Base-by-base conservation (phyloP, 495 filamentous ascomycete genomes). In the Annulohypoxylon bovei region DNA sequence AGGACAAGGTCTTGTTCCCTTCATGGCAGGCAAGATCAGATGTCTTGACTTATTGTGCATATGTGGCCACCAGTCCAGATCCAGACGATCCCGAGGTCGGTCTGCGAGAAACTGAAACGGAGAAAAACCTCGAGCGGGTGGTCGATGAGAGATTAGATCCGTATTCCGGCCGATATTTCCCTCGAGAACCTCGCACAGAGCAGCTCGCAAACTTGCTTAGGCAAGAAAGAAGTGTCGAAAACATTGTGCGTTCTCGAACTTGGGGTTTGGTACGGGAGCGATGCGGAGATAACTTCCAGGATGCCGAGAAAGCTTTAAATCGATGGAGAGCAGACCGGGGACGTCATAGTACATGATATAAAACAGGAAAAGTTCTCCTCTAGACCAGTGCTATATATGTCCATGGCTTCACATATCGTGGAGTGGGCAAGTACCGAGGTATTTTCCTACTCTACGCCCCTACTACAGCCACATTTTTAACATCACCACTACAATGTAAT, bases 91-190 rank as follows among this genome's bases (percentile, higher is more conserved):
- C 94, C 12, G 94, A 95, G 71, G 80, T 87, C 5, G 82, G 91
- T 1, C 70, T 92, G 27, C 84, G 92, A 62, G 81, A 93, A 69
- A 85, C 88, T 0, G 93, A 97, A 77, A 87, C 87, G 27, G 88
- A 88, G 37, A 86, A 81, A 66, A 88, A 91, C 62, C 84, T 89
- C 56, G 93, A 97, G 74, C 84, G 89, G 56, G 84, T 94, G 4
- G 90, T 98, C 14, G 85, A 99, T 80, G 95, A 98, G 78, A 83
- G 95, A 63, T 79, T 98, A 60, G 95, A 99, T 80, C 95, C 95
- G 16, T 99, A 99, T 73, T 93, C 91, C 18, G 93, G 83, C 22
- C 84, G 95, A 27, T 97, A 90, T 74, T 95, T 93, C 66, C 93
- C 94, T 0, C 83, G 86, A 46, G 94, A 98, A 79, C 85, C 92